Base-by-base conservation (phyloP, 345 rosid genomes). In the Chamaenerion angustifolium region DNA sequence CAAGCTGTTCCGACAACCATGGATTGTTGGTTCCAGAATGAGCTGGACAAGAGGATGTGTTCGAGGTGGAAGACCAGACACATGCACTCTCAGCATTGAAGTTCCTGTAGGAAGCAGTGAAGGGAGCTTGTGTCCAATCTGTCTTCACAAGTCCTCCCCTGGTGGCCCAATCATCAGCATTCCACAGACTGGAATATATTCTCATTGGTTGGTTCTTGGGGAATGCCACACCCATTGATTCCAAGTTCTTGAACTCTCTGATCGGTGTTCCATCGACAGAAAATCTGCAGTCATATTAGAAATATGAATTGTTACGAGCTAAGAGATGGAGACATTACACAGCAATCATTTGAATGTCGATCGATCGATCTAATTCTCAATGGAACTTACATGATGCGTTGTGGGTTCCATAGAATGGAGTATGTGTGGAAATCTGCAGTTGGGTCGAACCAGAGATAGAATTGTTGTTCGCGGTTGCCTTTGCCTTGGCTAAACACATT, bases 381-480 rank as follows among this genome's bases (percentile, higher is more conserved):
- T n/a, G n/a, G n/a, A 11, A 49, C 52, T 57, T 74, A 74, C 54
- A 76, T 66, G 61, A 79, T 79, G 56, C 68, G 35, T 48, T 76
- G 72, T 17, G 81, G 81, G 66, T 76, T 79, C 85, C 81, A 79
- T 0, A 79, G 55, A 56, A 79, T 71, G 16, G 81, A 68, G 56
- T 76, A 79, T 19, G 85, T 63, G 68, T 79, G 81, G 56, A 79
- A 79, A 63, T 73, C 76, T 27, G 73, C 57, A 4, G 81, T 71
- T 0, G 85, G 81, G 7, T 79, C 81, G 51, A 76, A 79, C 85
- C 85, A 79, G 53, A 80, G 77, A 56, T 68, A 64, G 62, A 81
- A 81, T 12, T 80, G 88, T 52, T 80, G 83, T 56, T 80, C 83
- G 56, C 75, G 59, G 69, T 75, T 70, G 15, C 88, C 83, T 61